Evolutionary conservation across 306 rosid species (phyloP), one percentile per base, ranked within the genome.

Genomic region (Arachis hypogaea): DNA sequence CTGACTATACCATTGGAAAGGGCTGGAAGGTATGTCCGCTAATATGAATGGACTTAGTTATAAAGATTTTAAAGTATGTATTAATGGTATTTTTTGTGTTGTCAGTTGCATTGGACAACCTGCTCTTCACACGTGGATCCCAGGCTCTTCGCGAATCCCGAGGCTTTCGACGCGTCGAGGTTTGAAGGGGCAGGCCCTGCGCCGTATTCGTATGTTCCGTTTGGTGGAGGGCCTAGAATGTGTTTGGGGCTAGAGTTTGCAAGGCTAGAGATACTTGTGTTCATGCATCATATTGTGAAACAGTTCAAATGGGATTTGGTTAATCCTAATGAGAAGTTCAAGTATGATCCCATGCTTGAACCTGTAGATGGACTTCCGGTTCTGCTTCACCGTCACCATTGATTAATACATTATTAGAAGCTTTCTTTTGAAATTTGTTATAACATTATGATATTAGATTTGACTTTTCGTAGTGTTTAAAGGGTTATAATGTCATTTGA

Each of bases 221-320:
- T 88, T 47, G 92, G 86, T 49, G 82, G 89, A 42, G 86, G 92
- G 10, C 87, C 92, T 36, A 52, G 89, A 72, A 83, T 85, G 80
- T 87, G 90, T 71, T 74, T 80, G 63, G 93, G 93, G 16, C 83
- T 78, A 59, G 92, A 87, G 64, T 82, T 78, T 59, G 86, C 92
- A 7, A 72, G 86, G 51, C 75, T 87, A 5, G 82, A 82, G 76
- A 80, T 85, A 55, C 83, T 85, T 7, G 82, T 73, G 68, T 88
- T 81, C 45, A 62, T 85, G 79, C 92, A 85, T 69, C 61, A 81
- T 9, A 43, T 88, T 0, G 86, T 88, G 16, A 85, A 70, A 56
- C 57, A 60, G 12, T 81, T 83, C 86, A 85, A 83, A 64, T 88
- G 89, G 86, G 79, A 83, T 59, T 43, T 83, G 11, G 62, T 78